phyloP scores from a whole-genome alignment of 1,284 basidiomycete genomes.

The Athelia psychrophila region DNA sequence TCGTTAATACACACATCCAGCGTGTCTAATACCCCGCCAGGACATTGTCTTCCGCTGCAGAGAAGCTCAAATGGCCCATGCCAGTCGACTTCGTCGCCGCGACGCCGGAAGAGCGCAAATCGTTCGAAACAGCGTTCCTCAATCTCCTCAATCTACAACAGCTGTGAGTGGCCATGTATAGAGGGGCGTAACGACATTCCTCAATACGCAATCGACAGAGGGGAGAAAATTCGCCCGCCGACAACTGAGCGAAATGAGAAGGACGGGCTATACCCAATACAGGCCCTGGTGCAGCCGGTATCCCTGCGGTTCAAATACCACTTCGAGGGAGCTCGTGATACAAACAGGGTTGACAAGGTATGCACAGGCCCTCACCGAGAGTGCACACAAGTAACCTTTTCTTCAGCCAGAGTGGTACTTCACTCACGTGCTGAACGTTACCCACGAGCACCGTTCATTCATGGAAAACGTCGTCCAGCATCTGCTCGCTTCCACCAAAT shows the following conservation, averaged over 20 bases:
- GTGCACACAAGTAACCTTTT: neutral
- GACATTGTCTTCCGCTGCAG: constrained; percentile 58
- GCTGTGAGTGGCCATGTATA: constrained; percentile 51
- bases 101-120: constrained; percentile 45
- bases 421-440: constrained; percentile 82
- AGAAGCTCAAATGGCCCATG: constrained; percentile 81
- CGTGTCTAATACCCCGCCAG: constrained; percentile 34
- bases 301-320: constrained; percentile 93
- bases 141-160: constrained; percentile 77
- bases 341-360: constrained; percentile 93
- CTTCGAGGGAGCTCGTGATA: constrained; percentile 84
- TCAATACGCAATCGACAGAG: constrained; percentile 31
- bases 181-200: constrained; percentile 3
- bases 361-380: neutral
- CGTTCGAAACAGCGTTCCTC: constrained; percentile 73
- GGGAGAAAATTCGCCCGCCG: constrained; percentile 41
- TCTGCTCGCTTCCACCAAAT: constrained; percentile 63
- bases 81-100: constrained; percentile 60
- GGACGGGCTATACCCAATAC: constrained; percentile 73
- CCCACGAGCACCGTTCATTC: constrained; percentile 80
- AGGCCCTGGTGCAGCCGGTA: constrained; percentile 84
- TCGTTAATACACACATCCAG: neutral
- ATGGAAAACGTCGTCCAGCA: constrained; percentile 75
- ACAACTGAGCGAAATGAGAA: constrained; percentile 25
- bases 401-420: constrained; percentile 95